Evolutionary conservation across 441 rosid genomes (phyloP).

Genomic region (Adansonia madagascariensis): DNA sequence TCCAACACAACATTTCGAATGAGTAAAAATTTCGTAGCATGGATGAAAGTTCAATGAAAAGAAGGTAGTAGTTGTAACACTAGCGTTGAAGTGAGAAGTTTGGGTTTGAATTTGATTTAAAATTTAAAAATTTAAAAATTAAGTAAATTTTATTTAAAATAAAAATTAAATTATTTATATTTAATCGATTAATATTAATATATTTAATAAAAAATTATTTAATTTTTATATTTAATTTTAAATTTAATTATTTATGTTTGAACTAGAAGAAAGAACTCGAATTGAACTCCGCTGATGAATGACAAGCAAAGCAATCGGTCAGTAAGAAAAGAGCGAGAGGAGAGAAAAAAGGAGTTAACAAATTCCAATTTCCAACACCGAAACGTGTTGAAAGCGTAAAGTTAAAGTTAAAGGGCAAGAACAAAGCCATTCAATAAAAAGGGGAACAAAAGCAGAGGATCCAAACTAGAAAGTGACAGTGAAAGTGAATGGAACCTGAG

Average conservation of each 20-base stretch:
- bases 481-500: constrained; percentile 21
- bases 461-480: neutral
- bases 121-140: too few relatives aligned
- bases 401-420: neutral
- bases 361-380: constrained; percentile 3
- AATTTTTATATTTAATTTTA: neutral
- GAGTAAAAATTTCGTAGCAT: neutral
- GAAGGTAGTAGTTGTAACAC: too few relatives aligned
- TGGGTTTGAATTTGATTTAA: too few relatives aligned
- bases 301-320: too few relatives aligned
- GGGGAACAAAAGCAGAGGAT: constrained; percentile 26
- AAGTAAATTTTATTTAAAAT: too few relatives aligned
- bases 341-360: neutral
- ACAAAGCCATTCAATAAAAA: neutral
- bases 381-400: neutral
- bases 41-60: too few relatives aligned
- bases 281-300: too few relatives aligned
- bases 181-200: too few relatives aligned
- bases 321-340: neutral
- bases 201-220: neutral
- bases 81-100: too few relatives aligned
- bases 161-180: neutral
- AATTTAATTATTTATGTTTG: neutral
- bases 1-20: neutral
- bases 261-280: too few relatives aligned